Base-by-base conservation (phyloP, 1,139 yeast species). In the Scheffersomyces cryptocercus region DNA sequence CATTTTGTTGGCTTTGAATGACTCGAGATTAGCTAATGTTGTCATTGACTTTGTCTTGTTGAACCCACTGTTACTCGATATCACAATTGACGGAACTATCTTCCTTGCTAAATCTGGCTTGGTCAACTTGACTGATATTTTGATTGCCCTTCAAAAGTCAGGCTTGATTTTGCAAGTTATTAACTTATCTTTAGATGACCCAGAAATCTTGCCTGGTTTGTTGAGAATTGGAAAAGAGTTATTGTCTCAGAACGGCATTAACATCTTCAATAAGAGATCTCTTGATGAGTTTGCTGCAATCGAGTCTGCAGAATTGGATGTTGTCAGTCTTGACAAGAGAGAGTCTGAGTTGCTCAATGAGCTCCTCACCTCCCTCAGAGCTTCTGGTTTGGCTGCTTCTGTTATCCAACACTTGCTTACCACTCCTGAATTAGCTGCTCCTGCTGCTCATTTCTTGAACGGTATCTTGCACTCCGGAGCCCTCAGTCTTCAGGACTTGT, bases 371-470 rank as follows among this genome's bases (percentile, higher is more conserved):
- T 54, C 70, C 0, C 55, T 67, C 40, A 56, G 48, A 32, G 64
- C 65, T 38, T 66, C 71, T 4, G 71, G 71, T 1, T 61, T 67
- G 45, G 68, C 63, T 5, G 50, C 54, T 45, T 56, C 67, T 16
- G 56, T 67, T 5, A 52, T 62, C 26, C 56, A 59, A 38, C 59
- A 60, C 46, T 54, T 65, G 36, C 46, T 64, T 41, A 62, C 67
- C 26, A 55, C 57, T 16, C 68, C 68, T 3, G 57, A 58, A 20
- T 58, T 65, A 43, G 56, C 66, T 10, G 54, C 47, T 14, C 66
- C 68, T 6, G 50, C 60, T 16, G 68, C 69, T 11, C 61, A 59
- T 42, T 62, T 64, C 37, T 52, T 64, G 45, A 50, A 54, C 20
- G 52, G 49, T 34, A 54, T 64, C 40, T 48, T 64, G 41, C 53